These are phyloP conservation scores for Leishmania major DNA, from an alignment of 208 protist species.

Conservation along the genomic window DNA sequence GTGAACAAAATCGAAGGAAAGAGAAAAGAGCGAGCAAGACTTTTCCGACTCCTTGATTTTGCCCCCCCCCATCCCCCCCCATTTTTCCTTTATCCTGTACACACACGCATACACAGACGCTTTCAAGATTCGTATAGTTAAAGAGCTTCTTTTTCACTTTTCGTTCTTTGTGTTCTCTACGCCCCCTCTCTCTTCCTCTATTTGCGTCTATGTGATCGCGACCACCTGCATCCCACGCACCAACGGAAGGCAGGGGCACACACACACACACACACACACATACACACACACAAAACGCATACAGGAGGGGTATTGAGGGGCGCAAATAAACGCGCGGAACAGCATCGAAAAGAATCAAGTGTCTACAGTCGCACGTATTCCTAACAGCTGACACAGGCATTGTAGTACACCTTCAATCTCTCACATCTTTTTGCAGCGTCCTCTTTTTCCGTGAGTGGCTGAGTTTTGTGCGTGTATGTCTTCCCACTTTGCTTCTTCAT, in stretches of 20 bases:
- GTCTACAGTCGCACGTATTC: neutral
- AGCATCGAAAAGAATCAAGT: neutral
- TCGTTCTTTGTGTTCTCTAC: neutral
- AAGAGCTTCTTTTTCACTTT: neutral
- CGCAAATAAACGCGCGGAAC: neutral
- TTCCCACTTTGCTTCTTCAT: neutral
- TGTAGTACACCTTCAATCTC: neutral
- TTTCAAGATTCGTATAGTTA: neutral
- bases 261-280: neutral
- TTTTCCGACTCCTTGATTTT: neutral
- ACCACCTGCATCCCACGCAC: neutral
- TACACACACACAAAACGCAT: too few species aligned
- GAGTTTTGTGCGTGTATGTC: neutral
- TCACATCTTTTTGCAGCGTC: neutral
- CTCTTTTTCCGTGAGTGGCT: constrained; percentile 1
- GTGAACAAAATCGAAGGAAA: neutral
- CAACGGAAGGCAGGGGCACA: neutral
- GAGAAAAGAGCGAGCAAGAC: neutral
- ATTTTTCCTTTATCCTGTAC: neutral
- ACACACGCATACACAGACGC: neutral
- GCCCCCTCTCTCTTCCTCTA: neutral
- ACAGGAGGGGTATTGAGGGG: neutral
- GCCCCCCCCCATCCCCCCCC: too few species aligned
- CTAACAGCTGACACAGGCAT: neutral
- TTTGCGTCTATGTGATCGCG: neutral